Conservation (phyloP, 768 basidiomycete genomes). For the Tricholoma sp. region DNA sequence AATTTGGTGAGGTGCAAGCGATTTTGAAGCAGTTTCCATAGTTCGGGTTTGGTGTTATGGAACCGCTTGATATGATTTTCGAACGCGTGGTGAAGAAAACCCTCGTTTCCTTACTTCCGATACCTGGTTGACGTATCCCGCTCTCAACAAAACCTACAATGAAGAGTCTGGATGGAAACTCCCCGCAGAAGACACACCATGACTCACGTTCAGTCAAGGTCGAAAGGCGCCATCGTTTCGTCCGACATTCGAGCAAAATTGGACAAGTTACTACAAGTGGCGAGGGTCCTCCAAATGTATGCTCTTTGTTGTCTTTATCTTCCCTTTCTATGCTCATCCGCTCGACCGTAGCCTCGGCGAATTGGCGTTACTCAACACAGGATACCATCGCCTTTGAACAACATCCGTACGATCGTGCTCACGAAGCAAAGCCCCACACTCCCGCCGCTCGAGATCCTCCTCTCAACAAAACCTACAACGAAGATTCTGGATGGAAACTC, state of each 20-base stretch:
- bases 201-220: neutral
- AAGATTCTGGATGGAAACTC: neutral
- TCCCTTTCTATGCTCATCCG: neutral
- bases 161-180: neutral
- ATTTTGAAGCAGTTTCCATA: neutral
- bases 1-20: neutral
- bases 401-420: neutral
- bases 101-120: neutral
- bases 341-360: neutral
- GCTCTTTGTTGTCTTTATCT: neutral
- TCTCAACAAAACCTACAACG: neutral
- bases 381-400: neutral
- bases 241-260: neutral
- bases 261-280: too few relatives aligned
- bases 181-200: neutral
- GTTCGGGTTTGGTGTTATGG: neutral
- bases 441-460: neutral
- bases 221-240: neutral
- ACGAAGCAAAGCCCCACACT: neutral
- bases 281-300: too few relatives aligned
- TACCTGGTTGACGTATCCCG: too few relatives aligned
- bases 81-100: neutral
- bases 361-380: neutral
- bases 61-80: neutral
- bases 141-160: neutral